Base-by-base conservation (phyloP, 1,284 basidiomycete genomes). In the Rhodotorula sp. region DNA sequence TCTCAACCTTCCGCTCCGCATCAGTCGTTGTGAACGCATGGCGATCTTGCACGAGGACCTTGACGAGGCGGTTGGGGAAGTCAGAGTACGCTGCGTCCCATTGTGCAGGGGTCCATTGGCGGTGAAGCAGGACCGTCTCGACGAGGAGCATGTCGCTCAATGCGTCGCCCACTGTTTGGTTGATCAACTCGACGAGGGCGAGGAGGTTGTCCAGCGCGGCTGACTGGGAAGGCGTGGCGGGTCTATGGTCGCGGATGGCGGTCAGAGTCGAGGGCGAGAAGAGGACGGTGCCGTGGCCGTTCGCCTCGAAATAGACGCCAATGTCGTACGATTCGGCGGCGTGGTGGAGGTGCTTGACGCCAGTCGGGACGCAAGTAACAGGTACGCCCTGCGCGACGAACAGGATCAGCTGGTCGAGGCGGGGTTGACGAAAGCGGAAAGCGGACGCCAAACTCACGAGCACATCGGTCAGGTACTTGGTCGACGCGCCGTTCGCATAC, bases 221-320 rank as follows among this genome's bases (percentile, higher is more conserved):
- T 22, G 86, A 86, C 74, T 92, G 88, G 15, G 90, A 88, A 24
- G 91, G 89, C 4, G 90, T 90, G 36, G 87, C 85, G 2, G 92
- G 89, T 75, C 89, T 83, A n/a, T n/a, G n/a, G 20, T 29, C 8
- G 11, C n/a, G 27, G 71, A 70, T 75, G 64, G 7, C 71, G 73
- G 56, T 27, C 58, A 88, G 83, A 2, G 91, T 89, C 29, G 84
- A 80, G 13, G 85, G 85, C 4, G 95, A 97, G 82, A 99, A 99
- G 61, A 99, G 82, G 56, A 99, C 92, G 1, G 96, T 99, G 51
- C 96, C 96, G 78, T 99, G 96, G 1, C 96, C 96, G 79, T 99
- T 99, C 62, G 96, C 96, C 81, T 99, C 96, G 78, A 99, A 99
- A 83, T 99, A 99, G 57, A 99, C 92, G 36, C 96, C 96, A 73